Base-by-base conservation (phyloP, 139 green algal genomes). In the Micromonas commoda region DNA sequence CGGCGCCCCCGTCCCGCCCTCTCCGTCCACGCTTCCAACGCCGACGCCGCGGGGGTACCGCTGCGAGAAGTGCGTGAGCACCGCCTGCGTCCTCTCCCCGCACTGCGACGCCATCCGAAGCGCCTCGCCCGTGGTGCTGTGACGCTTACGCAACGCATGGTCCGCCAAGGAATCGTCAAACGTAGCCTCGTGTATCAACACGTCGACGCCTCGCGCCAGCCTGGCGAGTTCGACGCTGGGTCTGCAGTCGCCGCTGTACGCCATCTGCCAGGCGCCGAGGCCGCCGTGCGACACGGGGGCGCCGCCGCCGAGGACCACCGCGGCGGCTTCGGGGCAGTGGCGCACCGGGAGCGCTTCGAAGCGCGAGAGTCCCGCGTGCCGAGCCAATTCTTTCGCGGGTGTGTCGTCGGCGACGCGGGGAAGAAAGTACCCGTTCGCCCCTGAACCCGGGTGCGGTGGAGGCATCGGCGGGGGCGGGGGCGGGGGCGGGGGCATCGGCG, bases 101-200 rank as follows among this genome's bases (percentile, higher is more conserved):
- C 31, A 71, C 26, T 39, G 39, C 6, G 13, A 3, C 20, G 33
- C 37, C 1, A 73, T 34, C 21, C 20, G 9, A 1, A 82, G 32
- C 31, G 75, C 75, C 35, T 80, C 75, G 24, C n/a, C 29, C 20
- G 45, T 52, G 38, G 75, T 80, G 21, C 38, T 65, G 35, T 80
- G 75, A 29, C 45, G 23, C 35, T 80, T 80, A 6, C 31, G 38
- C 60, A 61, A 26, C 13, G 75, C 75, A 29, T 80, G 57, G 4
- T n/a, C 16, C 9, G 24, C 16, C 32, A 80, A 52, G 0, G 63
- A 29, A 33, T 74, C 45, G 0, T 54, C 75, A 31, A 80, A 80
- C n/a, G 75, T 80, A 4, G 57, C 60, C 57, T 74, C 75, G 31
- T 80, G 75, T 20, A 80, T 80, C 31, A 80, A 38, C n/a, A 80